phyloP scores from a whole-genome alignment of 768 basidiomycete species.

The Clavaria fumosa region DNA sequence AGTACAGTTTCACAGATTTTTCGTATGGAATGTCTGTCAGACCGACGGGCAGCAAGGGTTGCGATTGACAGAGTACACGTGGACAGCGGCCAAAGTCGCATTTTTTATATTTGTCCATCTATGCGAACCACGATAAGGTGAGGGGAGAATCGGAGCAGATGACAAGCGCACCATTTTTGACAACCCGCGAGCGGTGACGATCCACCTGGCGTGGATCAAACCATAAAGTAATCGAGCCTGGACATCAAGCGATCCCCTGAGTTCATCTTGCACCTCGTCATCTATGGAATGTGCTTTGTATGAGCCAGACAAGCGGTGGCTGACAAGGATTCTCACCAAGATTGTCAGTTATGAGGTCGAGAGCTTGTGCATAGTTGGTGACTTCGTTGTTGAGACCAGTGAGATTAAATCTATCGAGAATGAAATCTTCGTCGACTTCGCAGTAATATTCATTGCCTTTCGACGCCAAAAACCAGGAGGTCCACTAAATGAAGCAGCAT shows the following conservation, averaged over 20 bases:
- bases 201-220: conserved; percentile 93
- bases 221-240: conserved; percentile 91
- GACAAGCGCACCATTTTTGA: conserved; percentile 72
- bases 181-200: conserved; percentile 85
- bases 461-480: conserved; percentile 92
- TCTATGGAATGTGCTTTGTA: conserved; percentile 40
- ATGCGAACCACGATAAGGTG: conserved; percentile 3
- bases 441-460: conserved; percentile 99
- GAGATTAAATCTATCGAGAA: conserved; percentile 94
- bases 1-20: conserved; percentile 97
- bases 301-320: not conserved
- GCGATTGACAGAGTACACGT: conserved; percentile 86
- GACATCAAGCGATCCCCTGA: conserved; percentile 81
- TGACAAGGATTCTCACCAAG: conserved; percentile 41
- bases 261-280: conserved; percentile 89
- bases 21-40: conserved; percentile 96
- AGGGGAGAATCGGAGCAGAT: not conserved
- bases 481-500: no score
- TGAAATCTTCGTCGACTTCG: conserved; percentile 98
- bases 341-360: conserved; percentile 93
- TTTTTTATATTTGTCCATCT: conserved; percentile 96
- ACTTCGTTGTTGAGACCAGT: conserved; percentile 96
- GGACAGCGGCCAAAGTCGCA: conserved; percentile 98
- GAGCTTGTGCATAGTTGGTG: conserved; percentile 82
- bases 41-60: conserved; percentile 92